These are phyloP conservation scores for Strobilomyces echinocephalus DNA, from an alignment of 768 basidiomycete species.

Conservation along the genomic window DNA sequence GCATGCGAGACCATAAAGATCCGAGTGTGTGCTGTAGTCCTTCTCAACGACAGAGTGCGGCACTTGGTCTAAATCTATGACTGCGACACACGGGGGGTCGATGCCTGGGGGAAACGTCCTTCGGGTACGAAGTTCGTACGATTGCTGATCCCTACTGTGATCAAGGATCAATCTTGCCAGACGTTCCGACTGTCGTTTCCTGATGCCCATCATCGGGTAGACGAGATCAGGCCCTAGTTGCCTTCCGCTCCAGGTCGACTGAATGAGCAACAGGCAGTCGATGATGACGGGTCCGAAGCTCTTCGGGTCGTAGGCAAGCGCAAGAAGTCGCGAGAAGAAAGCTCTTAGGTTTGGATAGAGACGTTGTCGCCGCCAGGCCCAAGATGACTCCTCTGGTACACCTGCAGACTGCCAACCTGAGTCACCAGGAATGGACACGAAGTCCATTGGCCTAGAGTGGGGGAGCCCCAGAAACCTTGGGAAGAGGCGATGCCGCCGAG, in stretches of 20 bases:
- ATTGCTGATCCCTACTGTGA: background rate
- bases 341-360: background rate
- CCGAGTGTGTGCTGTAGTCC: background rate
- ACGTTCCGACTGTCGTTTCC: slow-evolving; percentile 1
- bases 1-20: background rate
- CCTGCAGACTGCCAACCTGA: background rate
- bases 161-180: slow-evolving; percentile 1
- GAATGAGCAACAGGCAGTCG: background rate
- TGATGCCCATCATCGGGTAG: slow-evolving; percentile 4
- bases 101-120: background rate
- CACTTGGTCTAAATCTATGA: background rate
- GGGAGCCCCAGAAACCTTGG: too few relatives aligned
- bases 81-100: background rate
- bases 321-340: background rate
- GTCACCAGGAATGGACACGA: too few relatives aligned
- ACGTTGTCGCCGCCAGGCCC: background rate
- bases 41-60: background rate
- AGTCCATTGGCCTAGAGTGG: too few relatives aligned
- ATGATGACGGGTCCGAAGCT: background rate
- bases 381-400: background rate
- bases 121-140: background rate
- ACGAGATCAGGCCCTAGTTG: background rate
- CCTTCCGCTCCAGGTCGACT: background rate
- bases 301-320: background rate
- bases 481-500: too few relatives aligned